These are phyloP conservation scores for Boletus rubroflammeus DNA, from an alignment of 768 basidiomycete genomes.

Conservation along the genomic window DNA sequence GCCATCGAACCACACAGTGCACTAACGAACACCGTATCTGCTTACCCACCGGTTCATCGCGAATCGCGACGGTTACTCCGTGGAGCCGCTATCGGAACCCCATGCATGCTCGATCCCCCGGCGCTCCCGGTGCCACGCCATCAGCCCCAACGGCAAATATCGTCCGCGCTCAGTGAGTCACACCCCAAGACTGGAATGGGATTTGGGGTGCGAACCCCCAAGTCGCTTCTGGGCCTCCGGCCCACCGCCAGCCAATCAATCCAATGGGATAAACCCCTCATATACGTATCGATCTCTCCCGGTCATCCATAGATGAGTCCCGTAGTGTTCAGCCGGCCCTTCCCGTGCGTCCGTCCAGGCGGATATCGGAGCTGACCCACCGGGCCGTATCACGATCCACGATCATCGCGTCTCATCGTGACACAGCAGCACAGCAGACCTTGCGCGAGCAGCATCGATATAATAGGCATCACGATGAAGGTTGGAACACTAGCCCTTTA, in stretches of 20 bases:
- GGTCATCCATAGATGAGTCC: background rate
- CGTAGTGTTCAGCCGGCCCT: background rate
- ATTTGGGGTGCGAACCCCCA: slow-evolving; percentile 11
- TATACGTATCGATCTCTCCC: background rate
- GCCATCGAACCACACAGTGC: background rate
- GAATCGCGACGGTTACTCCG: slow-evolving; percentile 18
- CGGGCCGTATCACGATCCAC: slow-evolving; percentile 1
- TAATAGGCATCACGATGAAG: slow-evolving; percentile 3
- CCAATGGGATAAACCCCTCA: slow-evolving; percentile 15
- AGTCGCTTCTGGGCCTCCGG: slow-evolving; percentile 2
- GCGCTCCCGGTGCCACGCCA: background rate
- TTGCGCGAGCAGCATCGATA: background rate
- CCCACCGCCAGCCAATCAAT: background rate
- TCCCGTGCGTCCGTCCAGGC: background rate
- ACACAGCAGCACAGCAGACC: background rate
- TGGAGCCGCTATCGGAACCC: slow-evolving; percentile 2
- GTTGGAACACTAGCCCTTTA: background rate
- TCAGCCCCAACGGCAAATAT: slow-evolving; percentile 11
- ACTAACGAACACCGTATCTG: background rate
- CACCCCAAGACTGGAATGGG: background rate
- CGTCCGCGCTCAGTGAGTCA: background rate
- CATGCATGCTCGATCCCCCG: background rate
- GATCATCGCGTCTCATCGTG: background rate
- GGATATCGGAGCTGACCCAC: slow-evolving; percentile 15
- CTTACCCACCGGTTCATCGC: background rate